Evolutionary conservation across 1,284 basidiomycete species (phyloP).

Genomic region (Leccinum solheimii): DNA sequence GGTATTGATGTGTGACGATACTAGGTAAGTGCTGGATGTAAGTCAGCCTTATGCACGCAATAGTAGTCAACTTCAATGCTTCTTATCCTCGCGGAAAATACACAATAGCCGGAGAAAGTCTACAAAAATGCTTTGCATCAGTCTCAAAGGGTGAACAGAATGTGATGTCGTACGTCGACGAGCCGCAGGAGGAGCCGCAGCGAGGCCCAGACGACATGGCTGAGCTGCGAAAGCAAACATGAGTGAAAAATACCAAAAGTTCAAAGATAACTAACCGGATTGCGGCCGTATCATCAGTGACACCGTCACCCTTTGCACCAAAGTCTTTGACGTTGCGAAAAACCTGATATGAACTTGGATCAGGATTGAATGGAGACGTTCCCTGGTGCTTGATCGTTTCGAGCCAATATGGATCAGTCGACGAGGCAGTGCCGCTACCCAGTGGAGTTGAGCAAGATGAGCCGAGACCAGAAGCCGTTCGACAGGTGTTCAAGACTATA

Average conservation of each 20-base stretch:
- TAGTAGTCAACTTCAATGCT: too few relatives aligned
- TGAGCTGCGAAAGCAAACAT: slow-evolving; percentile 17
- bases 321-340: slow-evolving; percentile 45
- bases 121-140: background rate
- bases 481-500: slow-evolving; percentile 9
- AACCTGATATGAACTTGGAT: slow-evolving; percentile 60
- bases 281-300: slow-evolving; percentile 33
- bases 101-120: too few relatives aligned
- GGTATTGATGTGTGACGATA: slow-evolving; percentile 48
- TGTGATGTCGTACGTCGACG: slow-evolving; percentile 23
- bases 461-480: slow-evolving; percentile 19
- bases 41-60: too few relatives aligned
- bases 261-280: slow-evolving; percentile 22
- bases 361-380: slow-evolving; percentile 56
- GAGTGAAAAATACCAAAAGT: background rate
- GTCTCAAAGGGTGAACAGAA: background rate
- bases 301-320: slow-evolving; percentile 33
- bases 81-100: too few relatives aligned
- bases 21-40: slow-evolving; percentile 41
- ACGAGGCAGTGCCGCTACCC: slow-evolving; percentile 17
- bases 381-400: slow-evolving; percentile 54
- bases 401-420: slow-evolving; percentile 62
- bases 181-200: slow-evolving; percentile 16
- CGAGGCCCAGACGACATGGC: slow-evolving; percentile 30
- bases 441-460: slow-evolving; percentile 25